These are phyloP conservation scores for Sistotremastrum niveocremeum DNA, from an alignment of 768 basidiomycete genomes.

Conservation along the genomic window DNA sequence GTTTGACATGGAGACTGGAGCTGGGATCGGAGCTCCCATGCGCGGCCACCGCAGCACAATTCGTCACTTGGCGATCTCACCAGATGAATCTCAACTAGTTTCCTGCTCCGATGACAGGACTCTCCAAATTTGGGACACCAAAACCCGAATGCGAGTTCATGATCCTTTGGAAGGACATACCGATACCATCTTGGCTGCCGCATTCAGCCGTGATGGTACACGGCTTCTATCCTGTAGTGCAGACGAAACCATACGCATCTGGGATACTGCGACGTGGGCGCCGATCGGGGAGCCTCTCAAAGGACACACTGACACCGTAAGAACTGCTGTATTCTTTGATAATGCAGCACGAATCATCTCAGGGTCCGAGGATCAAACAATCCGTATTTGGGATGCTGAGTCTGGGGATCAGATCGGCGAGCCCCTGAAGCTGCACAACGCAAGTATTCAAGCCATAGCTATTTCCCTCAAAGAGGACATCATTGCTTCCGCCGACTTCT, in stretches of 20 bases:
- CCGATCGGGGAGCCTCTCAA: background rate
- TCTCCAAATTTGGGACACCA: background rate
- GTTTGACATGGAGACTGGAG: too few species aligned
- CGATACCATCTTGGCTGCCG: background rate
- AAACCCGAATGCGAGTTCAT: background rate
- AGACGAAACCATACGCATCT: background rate
- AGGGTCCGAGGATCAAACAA: constrained; percentile 1
- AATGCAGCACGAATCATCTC: constrained; percentile 1
- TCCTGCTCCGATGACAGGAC: background rate
- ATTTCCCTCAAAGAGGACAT: background rate
- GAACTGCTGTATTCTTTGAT: constrained; percentile 1
- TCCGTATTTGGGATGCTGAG: constrained; percentile 3
- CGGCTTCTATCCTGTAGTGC: background rate
- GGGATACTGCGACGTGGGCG: constrained; percentile 1
- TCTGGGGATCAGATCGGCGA: background rate
- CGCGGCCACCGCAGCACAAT: background rate
- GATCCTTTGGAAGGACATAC: background rate
- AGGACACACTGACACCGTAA: background rate
- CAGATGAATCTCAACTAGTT: constrained; percentile 1
- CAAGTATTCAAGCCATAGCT: background rate
- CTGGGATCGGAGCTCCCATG: background rate
- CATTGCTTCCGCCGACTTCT: too few species aligned
- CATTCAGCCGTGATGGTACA: constrained; percentile 4
- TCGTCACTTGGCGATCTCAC: constrained; percentile 1
- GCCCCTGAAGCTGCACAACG: background rate